Evolutionary conservation across 306 rosid species (phyloP).

Genomic region (Arachis stenosperma): DNA sequence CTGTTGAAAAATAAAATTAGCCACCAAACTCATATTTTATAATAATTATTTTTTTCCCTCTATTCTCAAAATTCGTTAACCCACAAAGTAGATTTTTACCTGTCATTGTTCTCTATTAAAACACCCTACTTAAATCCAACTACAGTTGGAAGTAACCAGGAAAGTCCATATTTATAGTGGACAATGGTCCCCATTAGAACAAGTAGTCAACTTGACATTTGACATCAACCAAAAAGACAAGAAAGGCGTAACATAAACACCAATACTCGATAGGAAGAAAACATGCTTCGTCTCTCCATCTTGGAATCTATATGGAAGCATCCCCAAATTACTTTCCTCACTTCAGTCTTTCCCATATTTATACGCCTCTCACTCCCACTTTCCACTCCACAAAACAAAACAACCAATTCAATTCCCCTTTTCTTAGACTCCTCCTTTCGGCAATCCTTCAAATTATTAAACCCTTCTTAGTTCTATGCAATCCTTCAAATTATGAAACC

Average conservation of each 20-base stretch:
- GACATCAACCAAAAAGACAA: conserved; percentile 22
- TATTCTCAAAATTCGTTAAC: too few species aligned
- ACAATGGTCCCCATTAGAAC: not conserved
- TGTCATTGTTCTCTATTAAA: not conserved
- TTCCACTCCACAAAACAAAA: conserved; percentile 36
- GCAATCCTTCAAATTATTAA: not conserved
- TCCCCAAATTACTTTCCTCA: not conserved
- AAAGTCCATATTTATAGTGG: not conserved
- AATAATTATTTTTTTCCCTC: too few species aligned
- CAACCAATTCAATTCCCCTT: not conserved
- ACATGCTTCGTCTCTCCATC: conserved; percentile 48
- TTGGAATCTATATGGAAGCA: conserved; percentile 33
- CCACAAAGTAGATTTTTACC: too few species aligned
- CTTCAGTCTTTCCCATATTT: not conserved
- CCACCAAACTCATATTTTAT: too few species aligned
- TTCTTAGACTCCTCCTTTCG: not conserved
- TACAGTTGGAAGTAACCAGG: conserved; percentile 22
- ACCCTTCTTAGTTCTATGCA: not conserved
- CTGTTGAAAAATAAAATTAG: too few species aligned
- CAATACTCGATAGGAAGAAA: conserved; percentile 13
- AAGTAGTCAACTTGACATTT: conserved; percentile 5
- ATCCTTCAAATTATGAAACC: not conserved
- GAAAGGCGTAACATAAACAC: conserved; percentile 21
- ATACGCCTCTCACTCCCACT: conserved; percentile 34
- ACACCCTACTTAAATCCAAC: not conserved